Percentiles rank a stretch among this genome's conserved stretches.
These are phyloP conservation scores for Fusarium longipes DNA, from an alignment of 2,329 filamentous ascomycete genomes.

Conservation along the genomic window DNA sequence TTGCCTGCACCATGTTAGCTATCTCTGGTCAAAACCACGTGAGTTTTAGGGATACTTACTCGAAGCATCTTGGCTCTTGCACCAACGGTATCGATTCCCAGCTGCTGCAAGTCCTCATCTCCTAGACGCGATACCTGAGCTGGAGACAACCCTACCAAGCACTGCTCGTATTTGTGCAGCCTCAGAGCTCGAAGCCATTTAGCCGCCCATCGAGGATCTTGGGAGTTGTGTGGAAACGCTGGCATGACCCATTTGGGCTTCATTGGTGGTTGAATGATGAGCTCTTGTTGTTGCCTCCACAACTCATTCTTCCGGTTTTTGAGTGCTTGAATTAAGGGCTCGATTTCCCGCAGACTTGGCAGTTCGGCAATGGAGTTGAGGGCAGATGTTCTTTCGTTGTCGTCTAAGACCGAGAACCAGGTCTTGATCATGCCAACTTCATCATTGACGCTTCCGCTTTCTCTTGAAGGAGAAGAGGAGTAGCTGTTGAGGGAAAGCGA, in stretches of 20 bases:
- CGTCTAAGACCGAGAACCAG: conserved; percentile 43
- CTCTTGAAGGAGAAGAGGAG: conserved; percentile 4
- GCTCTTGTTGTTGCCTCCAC: conserved; percentile 43
- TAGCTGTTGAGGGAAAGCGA: conserved; percentile 27
- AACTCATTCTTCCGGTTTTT: conserved; percentile 44
- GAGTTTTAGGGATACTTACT: conserved; percentile 22
- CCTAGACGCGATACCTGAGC: conserved; percentile 32
- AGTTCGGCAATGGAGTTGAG: conserved; percentile 42
- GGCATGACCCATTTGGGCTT: conserved; percentile 45
- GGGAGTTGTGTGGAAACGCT: conserved; percentile 36
- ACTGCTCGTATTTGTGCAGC: conserved; percentile 44
- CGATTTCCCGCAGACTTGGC: conserved; percentile 43
- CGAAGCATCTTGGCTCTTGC: conserved; percentile 44
- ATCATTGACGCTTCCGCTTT: conserved; percentile 32
- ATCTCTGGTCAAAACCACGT: neutral
- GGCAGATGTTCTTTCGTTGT: conserved; percentile 37
- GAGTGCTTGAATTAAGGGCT: conserved; percentile 43
- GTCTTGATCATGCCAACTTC: conserved; percentile 44
- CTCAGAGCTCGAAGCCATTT: conserved; percentile 46
- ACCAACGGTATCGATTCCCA: conserved; percentile 44
- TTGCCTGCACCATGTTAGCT: conserved; percentile 36
- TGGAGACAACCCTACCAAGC: conserved; percentile 40
- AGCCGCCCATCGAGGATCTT: conserved; percentile 42
- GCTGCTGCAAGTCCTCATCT: conserved; percentile 38
- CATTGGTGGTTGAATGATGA: conserved; percentile 39